A percentile compares a stretch with the other conserved stretches of the same genome.
Evolutionary conservation across 2,329 filamentous ascomycete species (phyloP).

Genomic region (Penicillium sp.): DNA sequence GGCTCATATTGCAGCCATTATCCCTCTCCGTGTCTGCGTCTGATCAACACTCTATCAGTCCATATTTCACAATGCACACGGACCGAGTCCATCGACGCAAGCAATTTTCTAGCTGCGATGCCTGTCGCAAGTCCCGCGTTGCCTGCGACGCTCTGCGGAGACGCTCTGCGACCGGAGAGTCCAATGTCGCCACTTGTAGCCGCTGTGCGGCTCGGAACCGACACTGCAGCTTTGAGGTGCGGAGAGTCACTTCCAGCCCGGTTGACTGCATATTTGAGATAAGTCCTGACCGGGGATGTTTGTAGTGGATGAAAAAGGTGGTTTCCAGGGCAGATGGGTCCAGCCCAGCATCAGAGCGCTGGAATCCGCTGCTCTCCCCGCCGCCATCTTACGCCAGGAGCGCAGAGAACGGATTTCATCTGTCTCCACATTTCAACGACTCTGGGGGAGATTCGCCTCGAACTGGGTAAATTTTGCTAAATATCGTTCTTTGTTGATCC

Average conservation of each 20-base stretch:
- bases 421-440: not conserved
- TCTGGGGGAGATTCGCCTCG: not conserved
- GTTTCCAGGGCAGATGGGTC: conserved; percentile 4
- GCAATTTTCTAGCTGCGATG: conserved; percentile 40
- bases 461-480: not conserved
- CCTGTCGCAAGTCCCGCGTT: conserved; percentile 34
- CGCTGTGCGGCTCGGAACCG: conserved; percentile 13
- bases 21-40: not conserved
- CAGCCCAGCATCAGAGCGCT: conserved; percentile 3
- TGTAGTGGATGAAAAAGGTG: conserved; percentile 21
- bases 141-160: conserved; percentile 32
- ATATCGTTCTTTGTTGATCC: not conserved
- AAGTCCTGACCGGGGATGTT: not conserved
- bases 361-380: conserved; percentile 3
- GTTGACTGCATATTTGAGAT: not conserved
- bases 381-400: conserved; percentile 1
- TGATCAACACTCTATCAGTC: not conserved
- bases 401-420: not conserved
- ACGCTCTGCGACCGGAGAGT: conserved; percentile 12
- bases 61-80: not conserved
- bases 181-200: conserved; percentile 10
- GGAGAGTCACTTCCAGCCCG: not conserved
- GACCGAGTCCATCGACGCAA: conserved; percentile 21
- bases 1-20: not conserved
- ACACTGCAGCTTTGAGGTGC: conserved; percentile 16